Evolutionary conservation across 352 stramenopile genomes (phyloP).

Genomic region (Pythium aquatile): DNA sequence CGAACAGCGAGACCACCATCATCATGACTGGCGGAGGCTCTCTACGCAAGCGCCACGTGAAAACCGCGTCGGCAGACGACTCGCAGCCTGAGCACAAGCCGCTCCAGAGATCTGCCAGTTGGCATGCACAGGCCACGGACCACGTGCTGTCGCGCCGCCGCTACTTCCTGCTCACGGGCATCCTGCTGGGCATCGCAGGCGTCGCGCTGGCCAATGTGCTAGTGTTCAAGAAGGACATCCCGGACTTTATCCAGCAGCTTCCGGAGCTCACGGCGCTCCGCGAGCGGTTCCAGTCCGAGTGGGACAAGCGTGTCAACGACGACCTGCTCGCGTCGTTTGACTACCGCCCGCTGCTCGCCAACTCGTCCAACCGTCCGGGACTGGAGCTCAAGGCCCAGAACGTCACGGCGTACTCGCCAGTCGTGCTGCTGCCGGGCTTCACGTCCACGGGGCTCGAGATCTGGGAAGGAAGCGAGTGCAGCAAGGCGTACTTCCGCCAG

Average conservation of each 20-base stretch:
- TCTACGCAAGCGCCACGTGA: constrained; percentile 29
- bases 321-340: constrained; percentile 66
- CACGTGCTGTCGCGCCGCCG: constrained; percentile 65
- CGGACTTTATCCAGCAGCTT: constrained; percentile 42
- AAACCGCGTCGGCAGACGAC: constrained; percentile 1
- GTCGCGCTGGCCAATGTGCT: constrained; percentile 43
- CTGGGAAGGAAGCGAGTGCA: constrained; percentile 90
- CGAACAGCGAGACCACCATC: neutral
- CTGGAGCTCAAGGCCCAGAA: constrained; percentile 48
- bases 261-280: constrained; percentile 45
- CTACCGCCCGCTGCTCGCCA: constrained; percentile 45
- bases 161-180: constrained; percentile 63
- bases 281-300: constrained; percentile 69
- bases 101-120: constrained; percentile 50
- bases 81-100: constrained; percentile 7
- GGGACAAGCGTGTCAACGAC: constrained; percentile 63
- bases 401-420: constrained; percentile 57
- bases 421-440: constrained; percentile 94
- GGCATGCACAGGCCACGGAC: constrained; percentile 46
- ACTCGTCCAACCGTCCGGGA: constrained; percentile 38
- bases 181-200: constrained; percentile 55
- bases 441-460: constrained; percentile 93
- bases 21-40: constrained; percentile 2
- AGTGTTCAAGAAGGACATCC: constrained; percentile 49
- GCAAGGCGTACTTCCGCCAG: constrained; percentile 88